phyloP scores from a whole-genome alignment of 2,329 filamentous ascomycete genomes.

The Colletotrichum orbiculare region DNA sequence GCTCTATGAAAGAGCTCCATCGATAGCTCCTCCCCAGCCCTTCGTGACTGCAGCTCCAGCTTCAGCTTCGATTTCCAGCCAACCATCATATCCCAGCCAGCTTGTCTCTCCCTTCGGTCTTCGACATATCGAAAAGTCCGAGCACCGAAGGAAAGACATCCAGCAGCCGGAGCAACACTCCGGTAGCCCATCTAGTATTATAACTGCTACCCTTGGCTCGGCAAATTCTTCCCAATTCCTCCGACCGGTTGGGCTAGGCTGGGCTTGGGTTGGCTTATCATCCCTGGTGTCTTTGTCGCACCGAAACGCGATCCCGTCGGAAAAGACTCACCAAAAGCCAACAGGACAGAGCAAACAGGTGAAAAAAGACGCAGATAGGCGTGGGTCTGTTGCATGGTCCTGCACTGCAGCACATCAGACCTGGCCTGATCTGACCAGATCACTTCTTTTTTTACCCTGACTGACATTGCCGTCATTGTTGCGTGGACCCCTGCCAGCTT shows the following conservation, averaged over 20 bases:
- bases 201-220: background rate
- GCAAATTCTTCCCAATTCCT: background rate
- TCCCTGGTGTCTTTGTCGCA: background rate
- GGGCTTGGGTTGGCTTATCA: background rate
- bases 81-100: background rate
- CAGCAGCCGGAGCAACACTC: conserved; percentile 9
- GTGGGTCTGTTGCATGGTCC: background rate
- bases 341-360: background rate
- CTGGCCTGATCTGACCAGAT: background rate
- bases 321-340: background rate
- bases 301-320: conserved; percentile 2
- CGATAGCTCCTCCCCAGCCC: no score
- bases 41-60: no score
- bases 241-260: background rate
- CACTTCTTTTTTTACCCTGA: background rate
- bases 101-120: conserved; percentile 12
- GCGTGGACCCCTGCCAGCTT: conserved; percentile 14
- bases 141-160: conserved; percentile 11
- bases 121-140: conserved; percentile 13
- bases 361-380: conserved; percentile 1
- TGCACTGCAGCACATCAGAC: no score
- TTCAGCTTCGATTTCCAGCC: no score
- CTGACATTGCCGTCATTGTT: conserved; percentile 16
- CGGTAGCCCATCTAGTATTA: conserved; percentile 8
- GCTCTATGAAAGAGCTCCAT: conserved; percentile 5